A percentile compares a stretch with the other conserved stretches of the same genome.
Conservation (phyloP, 2,329 filamentous ascomycete species). For the Aureobasidium sp. region DNA sequence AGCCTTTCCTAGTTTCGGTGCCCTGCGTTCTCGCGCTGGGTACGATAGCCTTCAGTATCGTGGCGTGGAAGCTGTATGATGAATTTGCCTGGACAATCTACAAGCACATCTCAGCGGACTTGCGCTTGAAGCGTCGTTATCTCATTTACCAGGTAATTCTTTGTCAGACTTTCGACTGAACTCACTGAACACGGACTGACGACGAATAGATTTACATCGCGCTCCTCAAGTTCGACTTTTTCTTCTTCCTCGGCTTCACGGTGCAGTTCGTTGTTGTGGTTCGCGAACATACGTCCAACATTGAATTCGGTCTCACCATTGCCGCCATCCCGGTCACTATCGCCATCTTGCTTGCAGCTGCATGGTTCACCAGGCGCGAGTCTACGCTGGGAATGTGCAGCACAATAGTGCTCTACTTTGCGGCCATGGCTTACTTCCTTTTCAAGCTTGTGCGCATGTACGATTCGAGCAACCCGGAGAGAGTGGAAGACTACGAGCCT, state of each 20-base stretch:
- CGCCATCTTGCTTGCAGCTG: slow-evolving; percentile 73
- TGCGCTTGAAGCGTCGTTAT: slow-evolving; percentile 93
- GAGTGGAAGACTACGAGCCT: slow-evolving; percentile 55
- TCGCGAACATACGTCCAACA: slow-evolving; percentile 55
- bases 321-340: slow-evolving; percentile 89
- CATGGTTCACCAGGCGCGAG: slow-evolving; percentile 76
- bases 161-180: slow-evolving; percentile 18
- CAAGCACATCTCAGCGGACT: slow-evolving; percentile 96
- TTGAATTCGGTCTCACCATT: slow-evolving; percentile 79
- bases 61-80: slow-evolving; percentile 93
- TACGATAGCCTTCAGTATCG: slow-evolving; percentile 62
- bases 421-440: slow-evolving; percentile 85
- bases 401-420: slow-evolving; percentile 78
- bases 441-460: slow-evolving; percentile 99
- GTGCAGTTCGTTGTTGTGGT: slow-evolving; percentile 97
- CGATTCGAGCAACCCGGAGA: slow-evolving; percentile 39
- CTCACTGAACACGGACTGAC: slow-evolving; percentile 16
- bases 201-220: slow-evolving; percentile 82
- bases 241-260: slow-evolving; percentile 98
- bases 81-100: slow-evolving; percentile 99
- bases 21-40: slow-evolving; percentile 72
- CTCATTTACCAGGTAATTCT: slow-evolving; percentile 87
- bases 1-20: slow-evolving; percentile 73
- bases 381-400: slow-evolving; percentile 66
- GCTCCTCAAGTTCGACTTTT: slow-evolving; percentile 97